Base-by-base conservation (phyloP, 371 early-diverging fungal genomes). In the Mortierella sp. region DNA sequence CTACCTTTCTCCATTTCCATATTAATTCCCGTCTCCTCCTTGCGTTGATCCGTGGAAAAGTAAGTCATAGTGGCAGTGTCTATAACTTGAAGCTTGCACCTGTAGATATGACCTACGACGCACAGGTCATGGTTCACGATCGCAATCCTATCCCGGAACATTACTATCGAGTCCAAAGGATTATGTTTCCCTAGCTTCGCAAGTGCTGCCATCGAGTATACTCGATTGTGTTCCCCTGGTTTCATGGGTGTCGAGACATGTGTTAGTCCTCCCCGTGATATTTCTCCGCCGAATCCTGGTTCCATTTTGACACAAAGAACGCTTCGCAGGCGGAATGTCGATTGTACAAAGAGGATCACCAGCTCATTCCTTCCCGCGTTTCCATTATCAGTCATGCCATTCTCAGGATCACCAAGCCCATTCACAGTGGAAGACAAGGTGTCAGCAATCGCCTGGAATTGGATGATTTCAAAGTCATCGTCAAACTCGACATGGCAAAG, bases 131-230 rank as follows among this genome's bases (percentile, higher is more conserved):
- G 79, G 56, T 62, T 72, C 46, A 77, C 66, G 28, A 77, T 65
- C 14, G 55, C 79, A 16, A 77, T 66, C 37, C 73, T 62, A 46
- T 77, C 72, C 43, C 79, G 51, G 55, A 62, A 77, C 79, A 77
- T 77, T 12, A 53, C 53, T 37, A 9, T 37, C 3, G 37, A 37
- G 9, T 37, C 37, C 37, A 9, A 5, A 5, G 37, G 37, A 37
- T 37, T 37, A 37, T 37, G 9, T 9, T 37, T 37, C 37, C 37
- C 37, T 3, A 37, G 37, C 9, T 9, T 9, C 9, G 3, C 37
- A 37, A 37, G 3, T 37, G n/a, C n/a, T 12, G 21, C 53, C 9
- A 9, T 37, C 3, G 37, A 37, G 9, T 37, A 3, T 9, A 9
- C 9, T 37, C 5, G 37, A 37, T 37, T 37, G 9, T 37, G 9